These are phyloP conservation scores for Fusarium sp. DNA, from an alignment of 2,329 filamentous ascomycete species.

Conservation along the genomic window DNA sequence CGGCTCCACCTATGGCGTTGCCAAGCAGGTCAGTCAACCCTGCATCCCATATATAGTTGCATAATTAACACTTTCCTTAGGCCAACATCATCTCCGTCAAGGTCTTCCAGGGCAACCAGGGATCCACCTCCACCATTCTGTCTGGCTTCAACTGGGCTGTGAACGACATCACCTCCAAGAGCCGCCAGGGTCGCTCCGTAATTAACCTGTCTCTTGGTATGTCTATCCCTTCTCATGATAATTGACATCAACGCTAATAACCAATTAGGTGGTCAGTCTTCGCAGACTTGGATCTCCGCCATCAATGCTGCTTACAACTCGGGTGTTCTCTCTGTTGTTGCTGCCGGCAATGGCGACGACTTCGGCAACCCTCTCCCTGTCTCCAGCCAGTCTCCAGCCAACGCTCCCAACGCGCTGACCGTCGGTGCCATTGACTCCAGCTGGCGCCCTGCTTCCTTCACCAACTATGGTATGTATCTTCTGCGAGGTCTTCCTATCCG, in stretches of 20 bases:
- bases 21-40: conserved; percentile 50
- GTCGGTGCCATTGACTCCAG: conserved; percentile 58
- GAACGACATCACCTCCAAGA: conserved; percentile 48
- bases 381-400: conserved; percentile 58
- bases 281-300: conserved; percentile 53
- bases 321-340: conserved; percentile 59
- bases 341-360: conserved; percentile 58
- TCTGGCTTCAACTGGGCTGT: conserved; percentile 57
- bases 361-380: conserved; percentile 50
- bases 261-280: conserved; percentile 45
- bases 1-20: conserved; percentile 56
- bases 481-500: too few species aligned
- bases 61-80: conserved; percentile 15
- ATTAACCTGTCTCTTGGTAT: conserved; percentile 58
- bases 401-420: conserved; percentile 59
- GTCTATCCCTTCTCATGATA: not conserved
- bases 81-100: conserved; percentile 50
- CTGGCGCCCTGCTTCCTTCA: conserved; percentile 57
- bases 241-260: not conserved
- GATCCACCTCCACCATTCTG: conserved; percentile 50
- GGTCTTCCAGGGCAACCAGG: conserved; percentile 27
- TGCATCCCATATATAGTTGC: not conserved
- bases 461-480: conserved; percentile 53
- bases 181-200: conserved; percentile 47
- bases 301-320: conserved; percentile 54